phyloP scores from a whole-genome alignment of 2,329 filamentous ascomycete species.

The Sclerotinia subarctica region DNA sequence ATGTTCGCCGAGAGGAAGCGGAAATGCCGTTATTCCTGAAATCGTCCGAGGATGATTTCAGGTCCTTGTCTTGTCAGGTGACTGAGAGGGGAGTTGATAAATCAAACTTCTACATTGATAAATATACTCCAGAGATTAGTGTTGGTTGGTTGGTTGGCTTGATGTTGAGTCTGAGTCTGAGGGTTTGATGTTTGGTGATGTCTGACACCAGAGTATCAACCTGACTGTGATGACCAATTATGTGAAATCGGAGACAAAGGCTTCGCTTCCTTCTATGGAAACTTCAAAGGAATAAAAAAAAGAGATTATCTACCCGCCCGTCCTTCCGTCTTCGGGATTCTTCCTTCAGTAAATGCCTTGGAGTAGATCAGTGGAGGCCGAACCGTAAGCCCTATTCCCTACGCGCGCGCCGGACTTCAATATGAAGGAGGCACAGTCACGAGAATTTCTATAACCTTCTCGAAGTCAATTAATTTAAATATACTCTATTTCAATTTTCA shows the following conservation, averaged over 20 bases:
- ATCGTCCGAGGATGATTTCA: neutral
- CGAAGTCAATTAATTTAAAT: neutral
- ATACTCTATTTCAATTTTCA: neutral
- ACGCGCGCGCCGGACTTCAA: neutral
- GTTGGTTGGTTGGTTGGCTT: neutral
- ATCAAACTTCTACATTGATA: too few species aligned
- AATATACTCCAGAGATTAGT: too few species aligned
- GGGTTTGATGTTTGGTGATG: neutral
- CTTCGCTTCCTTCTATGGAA: neutral
- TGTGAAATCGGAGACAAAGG: neutral
- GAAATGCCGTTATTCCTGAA: neutral
- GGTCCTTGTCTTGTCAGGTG: neutral
- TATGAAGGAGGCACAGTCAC: neutral
- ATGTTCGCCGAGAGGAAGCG: constrained; percentile 1
- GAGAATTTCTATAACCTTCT: neutral
- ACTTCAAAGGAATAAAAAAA: neutral
- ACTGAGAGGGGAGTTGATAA: neutral
- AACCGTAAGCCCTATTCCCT: neutral
- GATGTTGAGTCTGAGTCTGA: neutral
- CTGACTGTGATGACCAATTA: neutral
- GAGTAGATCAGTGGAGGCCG: neutral
- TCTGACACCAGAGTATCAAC: neutral
- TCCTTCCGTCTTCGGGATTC: neutral
- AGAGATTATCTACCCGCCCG: neutral
- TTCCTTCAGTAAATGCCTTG: neutral